These are phyloP conservation scores for Colletotrichum orchidophilum DNA, from an alignment of 2,329 filamentous ascomycete genomes.

Conservation along the genomic window DNA sequence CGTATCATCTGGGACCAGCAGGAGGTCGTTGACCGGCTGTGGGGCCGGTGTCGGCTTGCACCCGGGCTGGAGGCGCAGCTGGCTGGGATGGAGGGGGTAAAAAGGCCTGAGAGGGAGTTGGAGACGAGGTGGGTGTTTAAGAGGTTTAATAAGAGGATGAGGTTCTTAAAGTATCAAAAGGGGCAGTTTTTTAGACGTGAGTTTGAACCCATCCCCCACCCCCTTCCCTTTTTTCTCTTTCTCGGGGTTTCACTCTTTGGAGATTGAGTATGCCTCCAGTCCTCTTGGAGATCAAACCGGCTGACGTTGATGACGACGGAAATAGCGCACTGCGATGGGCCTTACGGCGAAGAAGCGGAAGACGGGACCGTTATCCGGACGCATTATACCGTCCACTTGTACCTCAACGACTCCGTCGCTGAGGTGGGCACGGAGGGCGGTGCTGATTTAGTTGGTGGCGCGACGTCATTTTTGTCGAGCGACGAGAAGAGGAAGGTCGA, in stretches of 20 bases:
- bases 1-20: slow-evolving; percentile 79
- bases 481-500: slow-evolving; percentile 56
- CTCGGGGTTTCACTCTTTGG: neutral
- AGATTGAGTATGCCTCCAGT: too few species aligned
- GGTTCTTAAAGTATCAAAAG: slow-evolving; percentile 76
- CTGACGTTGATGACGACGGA: slow-evolving; percentile 28
- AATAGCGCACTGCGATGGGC: slow-evolving; percentile 73
- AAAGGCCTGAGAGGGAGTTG: slow-evolving; percentile 20
- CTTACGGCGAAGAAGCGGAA: slow-evolving; percentile 61
- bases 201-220: slow-evolving; percentile 45
- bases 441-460: slow-evolving; percentile 58
- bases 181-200: slow-evolving; percentile 77
- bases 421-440: slow-evolving; percentile 43
- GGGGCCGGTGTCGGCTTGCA: slow-evolving; percentile 62
- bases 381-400: slow-evolving; percentile 66
- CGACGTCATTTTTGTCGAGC: slow-evolving; percentile 62
- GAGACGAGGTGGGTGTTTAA: slow-evolving; percentile 50
- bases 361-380: slow-evolving; percentile 56
- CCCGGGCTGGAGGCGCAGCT: slow-evolving; percentile 54
- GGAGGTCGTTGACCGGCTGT: slow-evolving; percentile 69
- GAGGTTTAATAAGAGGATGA: slow-evolving; percentile 75
- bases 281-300: neutral
- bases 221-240: neutral
- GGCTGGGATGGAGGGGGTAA: slow-evolving; percentile 42
- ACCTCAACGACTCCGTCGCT: slow-evolving; percentile 59